These are phyloP conservation scores for Stephania yunnanensis DNA, from an alignment of 164 flowering plant species.

Conservation along the genomic window DNA sequence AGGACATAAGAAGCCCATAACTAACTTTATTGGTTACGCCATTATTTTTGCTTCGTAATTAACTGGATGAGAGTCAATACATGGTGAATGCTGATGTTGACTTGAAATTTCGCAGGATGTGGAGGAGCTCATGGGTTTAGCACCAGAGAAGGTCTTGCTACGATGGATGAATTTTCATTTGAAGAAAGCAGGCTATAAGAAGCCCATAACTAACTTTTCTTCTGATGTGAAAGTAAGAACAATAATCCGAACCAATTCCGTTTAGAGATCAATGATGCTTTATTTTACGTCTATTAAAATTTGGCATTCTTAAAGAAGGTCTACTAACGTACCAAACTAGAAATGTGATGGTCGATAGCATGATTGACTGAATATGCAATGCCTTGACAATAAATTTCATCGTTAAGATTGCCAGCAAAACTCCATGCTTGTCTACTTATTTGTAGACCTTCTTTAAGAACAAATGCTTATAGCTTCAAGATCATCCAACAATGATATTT, in stretches of 20 bases:
- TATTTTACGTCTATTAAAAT: too few species aligned
- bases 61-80: not conserved
- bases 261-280: too few species aligned
- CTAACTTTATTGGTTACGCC: not conserved
- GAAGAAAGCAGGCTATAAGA: slow-evolving; percentile 70
- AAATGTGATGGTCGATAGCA: too few species aligned
- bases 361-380: too few species aligned
- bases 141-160: slow-evolving; percentile 76
- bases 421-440: not conserved
- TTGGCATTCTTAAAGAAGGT: too few species aligned
- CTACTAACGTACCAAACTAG: too few species aligned
- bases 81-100: not conserved
- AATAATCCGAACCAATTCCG: too few species aligned
- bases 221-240: slow-evolving; percentile 71
- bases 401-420: too few species aligned
- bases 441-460: not conserved
- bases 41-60: not conserved
- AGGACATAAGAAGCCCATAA: not conserved
- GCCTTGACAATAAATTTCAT: too few species aligned
- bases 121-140: slow-evolving; percentile 73
- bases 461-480: not conserved
- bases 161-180: slow-evolving; percentile 96
- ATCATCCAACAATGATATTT: not conserved
- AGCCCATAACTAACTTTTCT: slow-evolving; percentile 65
- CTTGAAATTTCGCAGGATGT: slow-evolving; percentile 54